Evolutionary conservation across 352 stramenopile species (phyloP), one percentile per base, ranked within the genome.

Genomic region (Phytophthora pistaciae): DNA sequence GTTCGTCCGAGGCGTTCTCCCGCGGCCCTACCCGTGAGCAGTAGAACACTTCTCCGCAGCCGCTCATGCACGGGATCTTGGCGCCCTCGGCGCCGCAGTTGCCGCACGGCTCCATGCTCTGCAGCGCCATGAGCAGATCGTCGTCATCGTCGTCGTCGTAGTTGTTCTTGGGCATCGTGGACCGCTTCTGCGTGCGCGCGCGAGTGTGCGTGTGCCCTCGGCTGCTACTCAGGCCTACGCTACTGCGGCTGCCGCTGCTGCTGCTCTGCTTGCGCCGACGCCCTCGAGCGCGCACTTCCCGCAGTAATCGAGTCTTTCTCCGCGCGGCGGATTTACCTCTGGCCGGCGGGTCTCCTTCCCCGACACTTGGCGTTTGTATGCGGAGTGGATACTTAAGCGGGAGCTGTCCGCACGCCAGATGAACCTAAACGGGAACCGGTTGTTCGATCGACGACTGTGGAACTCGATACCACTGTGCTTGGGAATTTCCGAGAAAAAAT

Each of bases 81-180:
- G 89, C 89, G 52, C 89, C 89, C 16, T 93, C 83, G 3, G 79
- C 82, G 29, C 89, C 89, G 53, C 89, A 96, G 68, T 96, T 96
- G 20, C 82, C 89, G 57, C 89, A 96, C 10, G 89, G 89, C 79
- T 96, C 89, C 82, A 91, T 94, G 70, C 80, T 94, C 77, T 93
- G 86, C 40, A 96, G 77, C 67, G 89, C 89, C 85, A 93, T 87
- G 49, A 96, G 74, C 63, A 96, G 74, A 61, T 94, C 87, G 75
- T 96, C 89, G 60, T 96, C 89, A 52, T 95, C 87, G 68, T 95
- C 89, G 68, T 94, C 88, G 68, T 94, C 87, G 77, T 92, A 89
- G 68, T 91, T 86, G 68, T 92, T 90, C 78, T 88, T 88, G 49
- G 77, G 79, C 77, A 86, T 87, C 25, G 42, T 56, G 21, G 29